A percentile compares a stretch with the other conserved stretches of the same genome.
phyloP scores from a whole-genome alignment of 1,284 basidiomycete genomes.

The Naganishia liquefaciens region DNA sequence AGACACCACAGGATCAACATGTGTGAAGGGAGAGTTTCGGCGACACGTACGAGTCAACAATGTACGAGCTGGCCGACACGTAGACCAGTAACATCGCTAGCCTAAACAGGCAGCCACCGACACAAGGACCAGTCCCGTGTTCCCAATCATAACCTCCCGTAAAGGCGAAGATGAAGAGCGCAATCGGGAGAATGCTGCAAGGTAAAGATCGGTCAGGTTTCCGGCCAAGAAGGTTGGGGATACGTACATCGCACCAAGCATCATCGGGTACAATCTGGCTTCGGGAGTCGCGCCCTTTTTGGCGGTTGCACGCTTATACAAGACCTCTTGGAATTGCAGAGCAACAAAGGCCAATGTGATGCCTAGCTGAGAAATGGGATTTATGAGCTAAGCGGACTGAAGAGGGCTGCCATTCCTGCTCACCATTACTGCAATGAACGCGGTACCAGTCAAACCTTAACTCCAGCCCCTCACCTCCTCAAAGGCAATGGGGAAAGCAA shows the following conservation, averaged over 20 bases:
- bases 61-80: slow-evolving; percentile 50
- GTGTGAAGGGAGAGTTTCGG: slow-evolving; percentile 23
- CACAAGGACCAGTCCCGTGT: slow-evolving; percentile 46
- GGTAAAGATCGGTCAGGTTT: neutral
- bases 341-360: slow-evolving; percentile 42
- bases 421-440: slow-evolving; percentile 48
- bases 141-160: slow-evolving; percentile 42
- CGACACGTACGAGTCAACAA: slow-evolving; percentile 44
- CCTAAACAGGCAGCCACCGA: slow-evolving; percentile 40
- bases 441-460: slow-evolving; percentile 48
- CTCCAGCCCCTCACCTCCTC: slow-evolving; percentile 50
- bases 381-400: neutral
- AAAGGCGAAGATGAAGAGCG: slow-evolving; percentile 54
- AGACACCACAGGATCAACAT: slow-evolving; percentile 36
- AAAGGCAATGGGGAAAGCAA: slow-evolving; percentile 51
- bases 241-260: slow-evolving; percentile 40
- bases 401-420: neutral
- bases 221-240: neutral
- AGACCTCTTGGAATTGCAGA: slow-evolving; percentile 47
- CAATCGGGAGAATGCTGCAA: slow-evolving; percentile 46
- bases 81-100: slow-evolving; percentile 49
- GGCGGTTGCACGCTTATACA: slow-evolving; percentile 40
- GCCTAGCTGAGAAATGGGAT: slow-evolving; percentile 35
- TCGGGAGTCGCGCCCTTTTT: slow-evolving; percentile 39
- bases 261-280: slow-evolving; percentile 45